phyloP scores from a whole-genome alignment of 495 filamentous ascomycete genomes.

The Penicillium coffeae region DNA sequence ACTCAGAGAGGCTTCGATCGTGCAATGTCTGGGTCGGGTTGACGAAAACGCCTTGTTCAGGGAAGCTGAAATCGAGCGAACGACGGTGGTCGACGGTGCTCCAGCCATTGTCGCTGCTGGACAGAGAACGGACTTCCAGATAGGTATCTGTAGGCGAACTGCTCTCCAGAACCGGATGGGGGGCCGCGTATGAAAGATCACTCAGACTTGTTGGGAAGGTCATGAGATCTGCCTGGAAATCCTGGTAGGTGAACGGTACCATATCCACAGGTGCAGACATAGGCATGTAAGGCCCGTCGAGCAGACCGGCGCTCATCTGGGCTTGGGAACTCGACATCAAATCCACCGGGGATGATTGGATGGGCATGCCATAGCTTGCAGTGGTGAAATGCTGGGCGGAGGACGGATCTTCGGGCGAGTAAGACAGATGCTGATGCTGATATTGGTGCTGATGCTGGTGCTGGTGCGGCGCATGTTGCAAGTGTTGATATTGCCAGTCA shows the following conservation, averaged over 20 bases:
- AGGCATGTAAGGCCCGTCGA: constrained; percentile 65
- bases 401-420: constrained; percentile 42
- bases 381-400: constrained; percentile 49
- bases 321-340: constrained; percentile 65
- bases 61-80: constrained; percentile 50
- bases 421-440: constrained; percentile 41
- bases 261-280: constrained; percentile 62
- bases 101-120: constrained; percentile 84
- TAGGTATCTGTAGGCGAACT: constrained; percentile 80
- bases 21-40: constrained; percentile 85
- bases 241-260: constrained; percentile 71
- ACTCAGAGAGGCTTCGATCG: constrained; percentile 77
- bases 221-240: constrained; percentile 59
- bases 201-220: constrained; percentile 54
- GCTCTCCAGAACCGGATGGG: constrained; percentile 53
- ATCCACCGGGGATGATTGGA: constrained; percentile 63
- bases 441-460: constrained; percentile 23
- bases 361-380: constrained; percentile 44
- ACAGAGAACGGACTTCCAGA: constrained; percentile 78
- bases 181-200: constrained; percentile 46
- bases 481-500: constrained; percentile 52
- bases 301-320: constrained; percentile 57
- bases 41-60: constrained; percentile 63
- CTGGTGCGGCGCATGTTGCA: constrained; percentile 36
- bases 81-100: constrained; percentile 61